Evolutionary conservation across 139 green algal species (phyloP).

Genomic region (Zygnema circumcarinatum): DNA sequence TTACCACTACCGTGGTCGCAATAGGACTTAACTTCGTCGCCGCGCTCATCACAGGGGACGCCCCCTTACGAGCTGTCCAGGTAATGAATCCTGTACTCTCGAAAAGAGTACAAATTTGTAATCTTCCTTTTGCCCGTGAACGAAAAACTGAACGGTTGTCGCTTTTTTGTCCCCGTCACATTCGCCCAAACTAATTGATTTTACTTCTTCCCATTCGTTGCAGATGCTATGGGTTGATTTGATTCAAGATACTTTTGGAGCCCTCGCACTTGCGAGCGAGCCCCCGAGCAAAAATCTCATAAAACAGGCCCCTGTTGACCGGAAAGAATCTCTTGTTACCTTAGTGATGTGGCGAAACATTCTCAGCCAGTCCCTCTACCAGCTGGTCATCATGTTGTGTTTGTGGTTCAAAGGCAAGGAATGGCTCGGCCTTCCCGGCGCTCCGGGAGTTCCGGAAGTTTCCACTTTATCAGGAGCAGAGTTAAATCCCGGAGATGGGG

Average conservation of each 20-base stretch:
- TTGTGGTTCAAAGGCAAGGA: constrained; percentile 59
- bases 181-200: not conserved
- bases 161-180: not conserved
- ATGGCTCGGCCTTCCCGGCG: constrained; percentile 18
- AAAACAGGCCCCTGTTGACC: constrained; percentile 80
- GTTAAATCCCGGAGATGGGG: not conserved
- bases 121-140: not conserved
- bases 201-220: constrained; percentile 11
- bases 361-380: constrained; percentile 76
- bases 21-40: constrained; percentile 91
- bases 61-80: constrained; percentile 54
- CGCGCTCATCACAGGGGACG: constrained; percentile 74
- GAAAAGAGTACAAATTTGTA: not conserved
- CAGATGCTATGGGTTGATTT: constrained; percentile 98
- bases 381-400: constrained; percentile 88
- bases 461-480: not conserved
- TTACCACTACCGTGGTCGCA: constrained; percentile 96
- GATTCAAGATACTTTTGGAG: constrained; percentile 96
- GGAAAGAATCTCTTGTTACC: constrained; percentile 85
- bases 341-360: constrained; percentile 94
- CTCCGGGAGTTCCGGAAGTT: not conserved
- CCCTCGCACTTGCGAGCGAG: constrained; percentile 89
- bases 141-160: not conserved
- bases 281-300: constrained; percentile 86
- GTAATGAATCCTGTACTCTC: too few relatives aligned